phyloP scores from a whole-genome alignment of 2,329 filamentous ascomycete species.

The Neofusicoccum parvum region DNA sequence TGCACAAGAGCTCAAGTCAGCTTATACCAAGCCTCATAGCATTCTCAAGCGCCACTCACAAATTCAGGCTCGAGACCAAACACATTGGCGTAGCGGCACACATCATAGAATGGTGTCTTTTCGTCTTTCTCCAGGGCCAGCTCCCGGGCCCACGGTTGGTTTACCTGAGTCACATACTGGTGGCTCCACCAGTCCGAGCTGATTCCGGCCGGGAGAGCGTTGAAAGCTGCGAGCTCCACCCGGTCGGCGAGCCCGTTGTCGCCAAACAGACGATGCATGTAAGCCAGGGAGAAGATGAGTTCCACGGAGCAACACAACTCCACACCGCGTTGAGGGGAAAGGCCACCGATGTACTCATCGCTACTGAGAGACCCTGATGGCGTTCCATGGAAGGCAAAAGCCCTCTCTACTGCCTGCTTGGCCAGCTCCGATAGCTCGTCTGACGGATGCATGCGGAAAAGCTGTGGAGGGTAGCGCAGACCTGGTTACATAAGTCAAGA shows the following conservation, averaged over 20 bases:
- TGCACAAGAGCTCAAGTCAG: not conserved
- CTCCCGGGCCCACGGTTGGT: conserved; percentile 35
- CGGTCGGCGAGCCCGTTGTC: conserved; percentile 47
- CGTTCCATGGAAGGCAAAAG: conserved; percentile 44
- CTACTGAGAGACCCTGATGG: conserved; percentile 47
- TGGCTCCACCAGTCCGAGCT: conserved; percentile 55
- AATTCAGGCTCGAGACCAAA: conserved; percentile 1
- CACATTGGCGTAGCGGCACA: not conserved
- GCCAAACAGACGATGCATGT: conserved; percentile 39
- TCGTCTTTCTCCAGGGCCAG: not conserved
- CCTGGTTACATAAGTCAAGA: not conserved
- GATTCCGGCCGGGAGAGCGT: conserved; percentile 52
- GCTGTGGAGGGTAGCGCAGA: conserved; percentile 40
- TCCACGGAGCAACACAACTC: conserved; percentile 42
- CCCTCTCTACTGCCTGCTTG: conserved; percentile 41
- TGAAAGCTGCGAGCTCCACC: conserved; percentile 52
- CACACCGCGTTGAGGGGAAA: conserved; percentile 40
- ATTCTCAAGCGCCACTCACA: not conserved
- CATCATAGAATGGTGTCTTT: not conserved
- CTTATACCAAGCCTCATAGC: not conserved
- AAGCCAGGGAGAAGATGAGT: conserved; percentile 36
- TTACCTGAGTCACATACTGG: conserved; percentile 54
- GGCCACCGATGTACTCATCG: conserved; percentile 45
- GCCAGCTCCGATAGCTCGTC: conserved; percentile 40
- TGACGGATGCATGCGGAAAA: conserved; percentile 46